A percentile compares a stretch with the other conserved stretches of the same genome.
These are phyloP conservation scores for Stephanodiscus triporus DNA, from an alignment of 108 stramenopile species.

Conservation along the genomic window DNA sequence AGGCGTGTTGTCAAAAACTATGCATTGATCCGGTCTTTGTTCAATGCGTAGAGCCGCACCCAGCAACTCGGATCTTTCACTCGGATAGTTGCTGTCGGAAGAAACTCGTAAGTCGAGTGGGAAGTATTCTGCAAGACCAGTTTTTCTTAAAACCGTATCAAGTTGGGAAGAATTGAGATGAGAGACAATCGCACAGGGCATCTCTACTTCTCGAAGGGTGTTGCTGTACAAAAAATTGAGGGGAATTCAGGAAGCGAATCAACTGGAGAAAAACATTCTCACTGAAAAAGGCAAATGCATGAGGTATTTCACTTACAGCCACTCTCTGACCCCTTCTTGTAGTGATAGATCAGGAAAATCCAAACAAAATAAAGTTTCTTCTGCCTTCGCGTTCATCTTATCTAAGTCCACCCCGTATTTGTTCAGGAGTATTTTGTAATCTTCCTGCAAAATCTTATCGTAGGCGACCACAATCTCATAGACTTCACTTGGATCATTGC, in stretches of 20 bases:
- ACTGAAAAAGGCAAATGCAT: not conserved
- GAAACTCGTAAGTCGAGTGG: conserved; percentile 66
- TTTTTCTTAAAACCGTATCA: conserved; percentile 56
- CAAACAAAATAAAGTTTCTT: conserved; percentile 30
- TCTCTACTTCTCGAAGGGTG: conserved; percentile 64
- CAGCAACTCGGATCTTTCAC: conserved; percentile 63
- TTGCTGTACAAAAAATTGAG: conserved; percentile 3
- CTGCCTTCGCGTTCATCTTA: conserved; percentile 23
- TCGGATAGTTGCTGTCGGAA: conserved; percentile 38
- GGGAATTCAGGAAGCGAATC: not conserved
- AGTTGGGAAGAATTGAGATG: conserved; percentile 64
- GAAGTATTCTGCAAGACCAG: conserved; percentile 68
- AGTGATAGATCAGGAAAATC: conserved; percentile 44
- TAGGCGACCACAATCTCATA: conserved; percentile 52
- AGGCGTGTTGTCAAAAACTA: conserved; percentile 77
- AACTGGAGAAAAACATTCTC: not conserved
- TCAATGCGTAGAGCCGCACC: conserved; percentile 72
- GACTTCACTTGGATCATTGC: conserved; percentile 45
- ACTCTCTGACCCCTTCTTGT: conserved; percentile 51
- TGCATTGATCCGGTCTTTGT: conserved; percentile 75
- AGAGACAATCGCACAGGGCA: conserved; percentile 73
- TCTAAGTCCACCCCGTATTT: conserved; percentile 24
- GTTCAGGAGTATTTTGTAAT: conserved; percentile 20
- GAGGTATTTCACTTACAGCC: conserved; percentile 50
- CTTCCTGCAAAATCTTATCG: conserved; percentile 37